Percentiles rank a stretch among this genome's conserved stretches.
Evolutionary conservation across 78 protist genomes (phyloP).

Genomic region (Cavenderia fasciculata): DNA sequence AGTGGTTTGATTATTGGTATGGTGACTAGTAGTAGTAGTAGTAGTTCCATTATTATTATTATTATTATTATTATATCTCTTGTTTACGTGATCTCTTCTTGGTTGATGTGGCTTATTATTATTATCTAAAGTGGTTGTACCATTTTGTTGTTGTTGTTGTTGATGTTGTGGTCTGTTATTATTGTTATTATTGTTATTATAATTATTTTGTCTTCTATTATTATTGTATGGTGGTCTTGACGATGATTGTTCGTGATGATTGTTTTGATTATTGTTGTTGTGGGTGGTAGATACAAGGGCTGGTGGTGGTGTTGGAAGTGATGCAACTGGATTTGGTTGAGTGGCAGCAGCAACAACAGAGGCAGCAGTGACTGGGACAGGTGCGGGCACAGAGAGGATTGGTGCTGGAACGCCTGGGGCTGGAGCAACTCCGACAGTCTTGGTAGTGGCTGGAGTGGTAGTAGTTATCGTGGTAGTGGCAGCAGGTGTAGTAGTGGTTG

Average conservation of each 20-base stretch:
- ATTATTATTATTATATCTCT: constrained; percentile 7
- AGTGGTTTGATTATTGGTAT: constrained; percentile 7
- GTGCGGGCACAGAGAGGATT: not conserved
- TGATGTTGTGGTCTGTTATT: not conserved
- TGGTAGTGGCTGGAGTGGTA: not conserved
- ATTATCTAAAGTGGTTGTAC: no score
- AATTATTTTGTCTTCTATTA: not conserved
- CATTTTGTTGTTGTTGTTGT: constrained; percentile 20
- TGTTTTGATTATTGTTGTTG: no score
- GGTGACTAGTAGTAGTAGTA: not conserved
- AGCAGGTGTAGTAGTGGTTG: not conserved
- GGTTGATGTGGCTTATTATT: constrained; percentile 10
- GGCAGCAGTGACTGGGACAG: constrained; percentile 4
- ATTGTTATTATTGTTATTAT: constrained; percentile 5
- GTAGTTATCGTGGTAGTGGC: not conserved
- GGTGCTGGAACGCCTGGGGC: not conserved
- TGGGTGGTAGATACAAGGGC: not conserved
- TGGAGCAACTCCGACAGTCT: not conserved
- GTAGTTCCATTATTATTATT: not conserved
- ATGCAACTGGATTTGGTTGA: not conserved
- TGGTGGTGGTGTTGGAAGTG: not conserved
- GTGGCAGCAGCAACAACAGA: constrained; percentile 11
- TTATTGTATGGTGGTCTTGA: not conserved
- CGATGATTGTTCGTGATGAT: not conserved
- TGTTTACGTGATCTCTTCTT: not conserved